Evolutionary conservation across 148 eudicot species (phyloP).

Genomic region (Vaccinium vitisidaea): DNA sequence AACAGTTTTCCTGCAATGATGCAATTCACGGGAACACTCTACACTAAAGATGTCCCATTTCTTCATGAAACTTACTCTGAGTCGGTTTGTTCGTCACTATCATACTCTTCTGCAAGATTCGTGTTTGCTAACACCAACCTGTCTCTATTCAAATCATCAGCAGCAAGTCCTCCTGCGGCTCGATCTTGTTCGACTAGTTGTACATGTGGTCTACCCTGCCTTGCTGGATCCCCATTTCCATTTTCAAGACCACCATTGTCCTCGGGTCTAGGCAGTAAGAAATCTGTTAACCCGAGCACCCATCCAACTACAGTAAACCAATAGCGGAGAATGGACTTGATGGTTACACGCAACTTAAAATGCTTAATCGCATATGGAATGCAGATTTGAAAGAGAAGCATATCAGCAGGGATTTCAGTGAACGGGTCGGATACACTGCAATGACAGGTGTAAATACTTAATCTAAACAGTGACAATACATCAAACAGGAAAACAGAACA

Average conservation of each 20-base stretch:
- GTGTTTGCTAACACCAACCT: conserved; percentile 37
- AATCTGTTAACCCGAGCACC: conserved; percentile 79
- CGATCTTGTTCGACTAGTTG: conserved; percentile 48
- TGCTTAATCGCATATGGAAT: conserved; percentile 94
- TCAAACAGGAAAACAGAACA: neutral
- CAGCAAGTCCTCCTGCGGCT: conserved; percentile 33
- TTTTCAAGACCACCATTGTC: conserved; percentile 60
- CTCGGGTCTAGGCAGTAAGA: conserved; percentile 76
- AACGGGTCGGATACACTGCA: conserved; percentile 95
- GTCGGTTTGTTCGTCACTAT: conserved; percentile 68
- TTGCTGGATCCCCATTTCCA: conserved; percentile 62
- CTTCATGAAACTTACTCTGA: conserved; percentile 66
- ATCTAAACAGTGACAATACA: neutral
- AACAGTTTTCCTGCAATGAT: neutral
- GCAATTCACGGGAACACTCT: neutral
- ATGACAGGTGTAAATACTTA: neutral
- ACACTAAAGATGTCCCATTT: neutral
- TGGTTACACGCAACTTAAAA: conserved; percentile 74
- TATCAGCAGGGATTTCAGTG: conserved; percentile 92
- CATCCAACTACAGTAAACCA: conserved; percentile 94
- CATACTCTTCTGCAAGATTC: conserved; percentile 50
- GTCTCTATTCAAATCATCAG: conserved; percentile 44
- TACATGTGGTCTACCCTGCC: conserved; percentile 63
- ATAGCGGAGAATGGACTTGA: conserved; percentile 73
- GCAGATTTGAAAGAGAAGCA: conserved; percentile 93